Evolutionary conservation across 2,329 filamentous ascomycete genomes (phyloP), one percentile per base, ranked within the genome.

Genomic region (Kalmusia sp.): DNA sequence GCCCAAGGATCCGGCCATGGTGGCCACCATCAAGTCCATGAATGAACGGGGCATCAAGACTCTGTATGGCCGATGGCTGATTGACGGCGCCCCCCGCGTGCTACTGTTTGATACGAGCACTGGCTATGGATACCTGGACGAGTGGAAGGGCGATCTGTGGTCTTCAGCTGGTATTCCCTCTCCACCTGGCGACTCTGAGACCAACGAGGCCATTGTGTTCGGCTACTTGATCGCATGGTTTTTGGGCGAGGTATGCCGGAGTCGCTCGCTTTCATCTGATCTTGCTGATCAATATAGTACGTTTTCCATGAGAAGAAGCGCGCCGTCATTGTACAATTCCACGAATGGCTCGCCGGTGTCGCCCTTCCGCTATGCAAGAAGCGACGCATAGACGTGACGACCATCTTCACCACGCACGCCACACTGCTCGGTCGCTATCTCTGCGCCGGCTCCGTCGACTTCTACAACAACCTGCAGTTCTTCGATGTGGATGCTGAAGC

Each of bases 151-250:
- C 31, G 95, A 99, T 75, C 81, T 99, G 54, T 99, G 95, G 95
- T 91, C 93, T 64, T 86, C 87, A 8, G 90, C 93, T 22, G 90
- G 92, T 61, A 98, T 99, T 66, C 95, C 95, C n/a, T 92, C 92
- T 12, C 95, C 95, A 9, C 88, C 91, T 6, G 87, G 87, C 59
- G 95, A 99, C 70, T 88, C 93, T 47, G 95, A 99, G 81, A 97
- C 95, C 49, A 98, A 97, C 72, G 95, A 98, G 77, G 90, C 95
- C 34, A 95, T 98, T 71, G 91, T 98, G 35, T 98, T 98, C 79
- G 95, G 95, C 46, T 99, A 99, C 72, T 79, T 99, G 54, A 92
- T 98, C 38, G 93, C 95, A 27, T 99, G 95, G 95, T 98, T 98
- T 77, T 80, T 99, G 60, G 95, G 95, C 79, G 95, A 98, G 87